phyloP scores from a whole-genome alignment of 2,329 filamentous ascomycete genomes.

The Aspergillus uvarum region DNA sequence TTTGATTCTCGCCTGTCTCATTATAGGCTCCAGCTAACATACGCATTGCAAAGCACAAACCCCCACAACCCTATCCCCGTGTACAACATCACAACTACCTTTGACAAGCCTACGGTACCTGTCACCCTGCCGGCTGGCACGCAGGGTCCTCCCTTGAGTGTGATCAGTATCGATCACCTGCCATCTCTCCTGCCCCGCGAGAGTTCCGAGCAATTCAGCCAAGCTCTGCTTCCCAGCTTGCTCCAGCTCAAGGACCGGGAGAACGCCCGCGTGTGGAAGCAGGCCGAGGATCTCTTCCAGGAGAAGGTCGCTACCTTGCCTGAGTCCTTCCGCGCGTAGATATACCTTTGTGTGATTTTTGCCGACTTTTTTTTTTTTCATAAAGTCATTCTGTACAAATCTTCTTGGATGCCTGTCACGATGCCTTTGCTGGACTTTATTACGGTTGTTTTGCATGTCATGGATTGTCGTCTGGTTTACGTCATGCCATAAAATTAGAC shows the following conservation, averaged over 20 bases:
- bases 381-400: not conserved
- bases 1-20: not conserved
- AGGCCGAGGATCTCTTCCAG: conserved; percentile 79
- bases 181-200: conserved; percentile 82
- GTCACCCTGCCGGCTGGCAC: conserved; percentile 56
- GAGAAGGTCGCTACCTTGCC: conserved; percentile 75
- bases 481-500: not conserved
- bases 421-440: not conserved
- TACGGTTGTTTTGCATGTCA: not conserved
- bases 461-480: not conserved
- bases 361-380: not conserved
- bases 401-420: not conserved
- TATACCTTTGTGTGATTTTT: not conserved
- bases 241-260: conserved; percentile 73
- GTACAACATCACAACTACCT: conserved; percentile 82
- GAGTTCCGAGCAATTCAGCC: conserved; percentile 80
- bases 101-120: conserved; percentile 80
- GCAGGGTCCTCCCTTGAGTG: conserved; percentile 62
- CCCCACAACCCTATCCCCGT: conserved; percentile 62
- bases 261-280: conserved; percentile 72
- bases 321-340: not conserved
- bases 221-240: conserved; percentile 73
- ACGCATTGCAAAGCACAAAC: conserved; percentile 40
- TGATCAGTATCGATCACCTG: conserved; percentile 87
- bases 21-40: not conserved